Percentiles rank a stretch among this genome's conserved stretches.
Evolutionary conservation across 305 asterid species (phyloP).

Genomic region (Fraxinus latifolia): DNA sequence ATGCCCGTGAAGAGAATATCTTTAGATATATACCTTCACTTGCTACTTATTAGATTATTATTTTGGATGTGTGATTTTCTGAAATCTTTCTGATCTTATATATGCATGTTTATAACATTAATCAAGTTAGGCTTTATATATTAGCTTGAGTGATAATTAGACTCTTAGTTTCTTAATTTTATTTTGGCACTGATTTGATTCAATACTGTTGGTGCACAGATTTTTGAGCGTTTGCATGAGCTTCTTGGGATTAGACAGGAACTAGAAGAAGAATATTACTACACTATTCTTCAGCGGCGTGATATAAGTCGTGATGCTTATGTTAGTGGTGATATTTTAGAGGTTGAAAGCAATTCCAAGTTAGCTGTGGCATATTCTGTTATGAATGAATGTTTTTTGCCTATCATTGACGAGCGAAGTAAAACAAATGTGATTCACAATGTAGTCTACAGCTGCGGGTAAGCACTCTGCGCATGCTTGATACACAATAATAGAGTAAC

Average conservation of each 20-base stretch:
- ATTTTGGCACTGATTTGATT: conserved; percentile 26
- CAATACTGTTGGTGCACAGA: conserved; percentile 42
- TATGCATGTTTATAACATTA: neutral
- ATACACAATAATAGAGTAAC: neutral
- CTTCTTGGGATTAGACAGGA: conserved; percentile 72
- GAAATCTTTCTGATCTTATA: neutral
- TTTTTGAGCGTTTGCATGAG: conserved; percentile 50
- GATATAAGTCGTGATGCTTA: conserved; percentile 41
- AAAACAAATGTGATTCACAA: conserved; percentile 67
- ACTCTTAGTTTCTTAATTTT: neutral
- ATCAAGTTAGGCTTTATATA: neutral
- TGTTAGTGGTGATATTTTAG: conserved; percentile 30
- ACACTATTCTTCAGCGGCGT: conserved; percentile 60
- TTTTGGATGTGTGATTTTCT: neutral
- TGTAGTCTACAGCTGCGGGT: conserved; percentile 86
- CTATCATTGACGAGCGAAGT: conserved; percentile 78
- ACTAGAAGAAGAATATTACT: conserved; percentile 68
- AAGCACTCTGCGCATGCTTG: conserved; percentile 31
- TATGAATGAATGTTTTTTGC: conserved; percentile 86
- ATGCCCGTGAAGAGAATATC: neutral
- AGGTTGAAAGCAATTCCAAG: conserved; percentile 68
- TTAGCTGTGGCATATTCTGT: conserved; percentile 72
- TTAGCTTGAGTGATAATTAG: neutral
- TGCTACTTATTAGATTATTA: neutral
- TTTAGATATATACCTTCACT: neutral